A percentile compares a stretch with the other conserved stretches of the same genome.
phyloP scores from a whole-genome alignment of 768 basidiomycete species.

The Lactarius quietus region DNA sequence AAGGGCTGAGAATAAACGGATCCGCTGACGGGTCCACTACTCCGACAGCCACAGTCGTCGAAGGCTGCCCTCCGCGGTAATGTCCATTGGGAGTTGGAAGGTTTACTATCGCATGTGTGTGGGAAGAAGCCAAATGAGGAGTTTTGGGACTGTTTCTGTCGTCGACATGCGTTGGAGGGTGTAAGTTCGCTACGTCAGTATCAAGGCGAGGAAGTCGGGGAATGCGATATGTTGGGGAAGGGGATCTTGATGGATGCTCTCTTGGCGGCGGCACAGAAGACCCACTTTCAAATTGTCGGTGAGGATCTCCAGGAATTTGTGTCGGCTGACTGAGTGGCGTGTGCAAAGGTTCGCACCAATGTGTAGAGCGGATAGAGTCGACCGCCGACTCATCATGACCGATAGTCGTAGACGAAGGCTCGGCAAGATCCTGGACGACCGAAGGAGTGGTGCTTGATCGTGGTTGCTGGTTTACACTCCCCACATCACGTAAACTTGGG shows the following conservation, averaged over 20 bases:
- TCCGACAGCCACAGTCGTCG: neutral
- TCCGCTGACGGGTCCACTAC: conserved; percentile 10
- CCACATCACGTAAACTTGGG: neutral
- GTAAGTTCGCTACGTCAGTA: neutral
- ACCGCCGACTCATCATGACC: too few relatives aligned
- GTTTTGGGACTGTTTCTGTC: neutral
- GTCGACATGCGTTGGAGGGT: neutral
- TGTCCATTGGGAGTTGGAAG: neutral
- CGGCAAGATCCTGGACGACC: too few relatives aligned
- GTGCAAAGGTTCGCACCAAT: too few relatives aligned
- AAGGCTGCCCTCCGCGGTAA: conserved; percentile 1
- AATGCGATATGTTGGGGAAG: neutral
- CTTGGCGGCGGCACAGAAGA: neutral
- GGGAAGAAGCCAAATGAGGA: neutral
- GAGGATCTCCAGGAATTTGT: neutral
- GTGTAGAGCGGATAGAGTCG: too few relatives aligned
- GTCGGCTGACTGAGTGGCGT: neutral
- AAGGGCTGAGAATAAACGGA: neutral
- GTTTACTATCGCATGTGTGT: neutral
- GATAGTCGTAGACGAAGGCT: too few relatives aligned
- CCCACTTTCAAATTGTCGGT: neutral
- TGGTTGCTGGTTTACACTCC: neutral
- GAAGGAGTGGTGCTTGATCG: neutral
- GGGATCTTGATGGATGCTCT: neutral
- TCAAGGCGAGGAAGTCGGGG: neutral